phyloP scores from a whole-genome alignment of 495 filamentous ascomycete genomes.

The Amphirosellinia nigrospora region DNA sequence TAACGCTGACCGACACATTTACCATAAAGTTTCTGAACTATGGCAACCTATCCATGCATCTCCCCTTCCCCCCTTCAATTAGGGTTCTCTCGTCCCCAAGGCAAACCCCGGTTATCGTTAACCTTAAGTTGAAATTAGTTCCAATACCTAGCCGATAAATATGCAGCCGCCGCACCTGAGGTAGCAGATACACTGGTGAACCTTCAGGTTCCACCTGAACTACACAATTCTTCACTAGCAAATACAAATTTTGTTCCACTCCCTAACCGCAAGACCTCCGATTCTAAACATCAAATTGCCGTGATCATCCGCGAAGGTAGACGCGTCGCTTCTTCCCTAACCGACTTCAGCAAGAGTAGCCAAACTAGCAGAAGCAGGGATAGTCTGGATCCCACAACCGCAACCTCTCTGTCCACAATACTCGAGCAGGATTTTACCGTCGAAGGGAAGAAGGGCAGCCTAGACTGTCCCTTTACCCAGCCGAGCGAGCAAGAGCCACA shows the following conservation, averaged over 20 bases:
- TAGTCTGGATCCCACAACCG: slow-evolving; percentile 47
- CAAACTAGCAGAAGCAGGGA: slow-evolving; percentile 45
- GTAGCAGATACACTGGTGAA: slow-evolving; percentile 60
- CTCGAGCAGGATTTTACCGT: slow-evolving; percentile 72
- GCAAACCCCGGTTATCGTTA: slow-evolving; percentile 17
- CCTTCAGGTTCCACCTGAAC: slow-evolving; percentile 60
- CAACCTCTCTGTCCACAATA: slow-evolving; percentile 59
- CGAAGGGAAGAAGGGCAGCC: slow-evolving; percentile 62
- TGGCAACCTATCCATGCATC: slow-evolving; percentile 15
- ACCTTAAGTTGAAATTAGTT: slow-evolving; percentile 44
- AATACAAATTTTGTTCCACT: slow-evolving; percentile 56
- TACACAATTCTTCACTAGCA: slow-evolving; percentile 50
- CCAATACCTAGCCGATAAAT: slow-evolving; percentile 62
- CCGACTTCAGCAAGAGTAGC: slow-evolving; percentile 44
- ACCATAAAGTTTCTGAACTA: slow-evolving; percentile 44
- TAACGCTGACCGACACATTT: slow-evolving; percentile 59
- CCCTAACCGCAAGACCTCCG: slow-evolving; percentile 48
- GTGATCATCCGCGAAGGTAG: slow-evolving; percentile 61
- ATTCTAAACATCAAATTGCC: slow-evolving; percentile 60
- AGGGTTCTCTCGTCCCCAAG: background rate
- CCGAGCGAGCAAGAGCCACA: slow-evolving; percentile 34
- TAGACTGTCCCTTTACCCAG: slow-evolving; percentile 66
- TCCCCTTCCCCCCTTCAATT: too few relatives aligned
- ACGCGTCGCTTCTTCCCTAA: slow-evolving; percentile 52
- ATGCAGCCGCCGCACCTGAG: slow-evolving; percentile 59